Evolutionary conservation across 352 stramenopile genomes (phyloP).

Genomic region (Phytophthora crassamura): DNA sequence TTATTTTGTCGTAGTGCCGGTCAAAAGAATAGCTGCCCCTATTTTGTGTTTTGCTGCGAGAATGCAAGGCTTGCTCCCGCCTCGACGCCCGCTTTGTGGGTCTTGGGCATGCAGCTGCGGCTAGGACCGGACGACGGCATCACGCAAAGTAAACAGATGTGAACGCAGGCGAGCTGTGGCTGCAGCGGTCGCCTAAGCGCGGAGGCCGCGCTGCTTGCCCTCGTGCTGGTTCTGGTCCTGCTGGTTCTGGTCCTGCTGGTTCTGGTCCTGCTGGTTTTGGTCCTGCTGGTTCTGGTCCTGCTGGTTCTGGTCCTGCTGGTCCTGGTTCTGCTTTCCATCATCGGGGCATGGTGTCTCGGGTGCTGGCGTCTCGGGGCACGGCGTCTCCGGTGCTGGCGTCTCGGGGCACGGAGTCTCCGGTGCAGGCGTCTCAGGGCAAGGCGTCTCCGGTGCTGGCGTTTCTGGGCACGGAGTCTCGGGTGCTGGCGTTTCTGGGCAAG

Average conservation of each 20-base stretch:
- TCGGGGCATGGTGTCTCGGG: constrained; percentile 5
- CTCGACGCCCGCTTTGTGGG: too few species aligned
- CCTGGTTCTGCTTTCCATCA: constrained; percentile 2
- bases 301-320: not conserved
- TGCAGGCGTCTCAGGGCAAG: not conserved
- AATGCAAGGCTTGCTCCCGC: too few species aligned
- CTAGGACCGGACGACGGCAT: not conserved
- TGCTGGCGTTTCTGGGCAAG: not conserved
- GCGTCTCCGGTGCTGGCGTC: not conserved
- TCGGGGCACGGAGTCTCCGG: not conserved
- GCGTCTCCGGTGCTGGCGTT: not conserved
- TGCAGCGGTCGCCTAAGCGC: not conserved
- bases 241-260: not conserved
- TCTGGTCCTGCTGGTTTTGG: too few species aligned
- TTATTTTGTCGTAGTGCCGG: too few species aligned
- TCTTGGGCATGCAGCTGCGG: not conserved
- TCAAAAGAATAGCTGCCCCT: too few species aligned
- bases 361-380: not conserved
- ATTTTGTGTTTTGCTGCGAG: too few species aligned
- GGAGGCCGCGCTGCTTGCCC: constrained; percentile 1
- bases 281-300: not conserved
- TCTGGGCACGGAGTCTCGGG: not conserved
- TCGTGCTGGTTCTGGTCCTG: not conserved
- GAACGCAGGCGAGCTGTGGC: too few species aligned
- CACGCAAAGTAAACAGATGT: not conserved